Percentiles rank a stretch among this genome's conserved stretches.
These are phyloP conservation scores for Rhizoclosmatium globosum DNA, from an alignment of 192 early-diverging fungal species.

Conservation along the genomic window DNA sequence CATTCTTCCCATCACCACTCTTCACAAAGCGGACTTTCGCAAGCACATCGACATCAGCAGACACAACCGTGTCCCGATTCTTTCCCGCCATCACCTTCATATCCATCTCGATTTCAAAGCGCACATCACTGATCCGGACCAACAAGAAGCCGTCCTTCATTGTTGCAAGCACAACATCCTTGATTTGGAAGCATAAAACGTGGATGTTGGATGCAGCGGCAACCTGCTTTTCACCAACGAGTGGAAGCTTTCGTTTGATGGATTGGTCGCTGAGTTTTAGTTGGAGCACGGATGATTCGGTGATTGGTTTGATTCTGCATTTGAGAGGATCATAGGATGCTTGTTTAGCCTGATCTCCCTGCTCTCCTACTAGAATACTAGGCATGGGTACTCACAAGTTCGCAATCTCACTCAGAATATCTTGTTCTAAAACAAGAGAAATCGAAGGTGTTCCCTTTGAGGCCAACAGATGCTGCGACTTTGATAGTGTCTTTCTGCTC, in stretches of 20 bases:
- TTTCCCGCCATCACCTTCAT: slow-evolving; percentile 5
- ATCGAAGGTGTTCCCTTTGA: neutral
- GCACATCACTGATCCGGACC: slow-evolving; percentile 5
- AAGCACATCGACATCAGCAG: slow-evolving; percentile 10
- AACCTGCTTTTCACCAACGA: no score
- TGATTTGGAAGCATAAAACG: slow-evolving; percentile 14
- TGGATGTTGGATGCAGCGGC: slow-evolving; percentile 20
- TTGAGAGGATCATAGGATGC: no score
- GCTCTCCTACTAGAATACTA: no score
- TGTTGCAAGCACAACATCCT: neutral
- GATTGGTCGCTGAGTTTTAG: slow-evolving; percentile 27
- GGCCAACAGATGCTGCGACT: neutral
- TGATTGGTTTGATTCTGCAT: slow-evolving; percentile 33
- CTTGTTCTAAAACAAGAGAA: neutral
- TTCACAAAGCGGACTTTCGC: slow-evolving; percentile 15
- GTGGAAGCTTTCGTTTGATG: neutral
- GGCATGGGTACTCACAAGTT: slow-evolving; percentile 2
- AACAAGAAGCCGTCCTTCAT: slow-evolving; percentile 5
- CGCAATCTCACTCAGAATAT: slow-evolving; percentile 4
- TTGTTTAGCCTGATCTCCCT: no score
- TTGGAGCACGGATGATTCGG: slow-evolving; percentile 1
- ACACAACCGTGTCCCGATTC: neutral
- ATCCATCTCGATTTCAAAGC: neutral
- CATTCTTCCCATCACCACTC: neutral
- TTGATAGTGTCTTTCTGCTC: no score